Percentiles rank a stretch among this genome's conserved stretches.
Evolutionary conservation across 192 early-diverging fungal genomes (phyloP).

Genomic region (Tieghemiomyces parasiticus): DNA sequence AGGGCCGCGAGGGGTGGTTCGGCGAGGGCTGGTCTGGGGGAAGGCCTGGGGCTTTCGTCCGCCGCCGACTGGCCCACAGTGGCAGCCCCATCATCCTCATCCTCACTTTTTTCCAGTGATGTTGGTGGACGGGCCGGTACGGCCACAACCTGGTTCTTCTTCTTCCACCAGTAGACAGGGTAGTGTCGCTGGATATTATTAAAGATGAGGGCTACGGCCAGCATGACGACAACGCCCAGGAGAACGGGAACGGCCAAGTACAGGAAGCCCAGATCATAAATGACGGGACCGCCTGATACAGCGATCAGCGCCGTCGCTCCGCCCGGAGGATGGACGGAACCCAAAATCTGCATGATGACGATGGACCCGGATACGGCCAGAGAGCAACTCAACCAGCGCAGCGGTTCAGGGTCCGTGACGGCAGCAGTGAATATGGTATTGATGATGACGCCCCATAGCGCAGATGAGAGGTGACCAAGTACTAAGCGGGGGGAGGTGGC

Average conservation of each 20-base stretch:
- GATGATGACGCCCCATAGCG: slow-evolving; percentile 27
- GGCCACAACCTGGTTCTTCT: no score
- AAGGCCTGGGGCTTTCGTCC: no score
- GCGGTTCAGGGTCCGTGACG: slow-evolving; percentile 13
- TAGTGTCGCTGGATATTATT: slow-evolving; percentile 38
- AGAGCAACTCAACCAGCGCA: slow-evolving; percentile 34
- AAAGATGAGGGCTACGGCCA: slow-evolving; percentile 25
- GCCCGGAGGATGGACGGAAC: slow-evolving; percentile 36
- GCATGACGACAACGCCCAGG: slow-evolving; percentile 25
- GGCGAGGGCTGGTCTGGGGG: no score
- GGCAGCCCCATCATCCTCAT: no score
- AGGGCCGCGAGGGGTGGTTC: no score
- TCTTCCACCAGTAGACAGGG: slow-evolving; percentile 36
- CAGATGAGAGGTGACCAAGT: slow-evolving; percentile 28
- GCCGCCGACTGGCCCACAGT: no score
- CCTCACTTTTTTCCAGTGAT: no score
- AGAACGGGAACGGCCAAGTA: slow-evolving; percentile 27
- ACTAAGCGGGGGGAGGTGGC: no score
- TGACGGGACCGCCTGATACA: slow-evolving; percentile 15
- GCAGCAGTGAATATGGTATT: slow-evolving; percentile 24
- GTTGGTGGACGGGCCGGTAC: no score
- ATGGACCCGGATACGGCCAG: slow-evolving; percentile 30
- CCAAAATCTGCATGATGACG: slow-evolving; percentile 33
- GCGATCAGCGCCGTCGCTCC: slow-evolving; percentile 37
- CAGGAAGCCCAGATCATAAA: slow-evolving; percentile 29